These are phyloP conservation scores for Daldinia decipiens DNA, from an alignment of 495 filamentous ascomycete genomes.

Conservation along the genomic window DNA sequence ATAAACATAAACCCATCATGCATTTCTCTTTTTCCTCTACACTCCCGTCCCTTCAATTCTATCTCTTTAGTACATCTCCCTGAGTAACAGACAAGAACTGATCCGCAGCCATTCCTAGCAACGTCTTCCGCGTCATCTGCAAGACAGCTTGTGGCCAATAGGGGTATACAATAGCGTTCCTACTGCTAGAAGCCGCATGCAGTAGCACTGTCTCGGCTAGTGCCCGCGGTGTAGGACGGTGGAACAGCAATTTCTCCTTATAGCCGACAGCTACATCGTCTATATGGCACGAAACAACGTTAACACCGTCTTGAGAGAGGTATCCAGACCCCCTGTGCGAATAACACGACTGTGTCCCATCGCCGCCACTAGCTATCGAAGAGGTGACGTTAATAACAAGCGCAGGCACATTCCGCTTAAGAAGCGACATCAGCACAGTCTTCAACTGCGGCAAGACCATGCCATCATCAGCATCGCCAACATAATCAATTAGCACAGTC, in stretches of 20 bases:
- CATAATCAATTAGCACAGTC: constrained; percentile 43
- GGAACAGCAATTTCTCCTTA: constrained; percentile 20
- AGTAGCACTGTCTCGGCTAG: constrained; percentile 44
- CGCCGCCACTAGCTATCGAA: neutral
- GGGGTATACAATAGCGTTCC: constrained; percentile 35
- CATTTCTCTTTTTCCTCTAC: neutral
- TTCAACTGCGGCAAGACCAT: constrained; percentile 18
- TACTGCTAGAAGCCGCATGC: constrained; percentile 32
- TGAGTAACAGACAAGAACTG: neutral
- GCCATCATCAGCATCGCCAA: constrained; percentile 7
- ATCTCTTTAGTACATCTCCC: neutral
- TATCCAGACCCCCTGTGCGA: neutral
- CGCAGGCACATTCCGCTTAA: constrained; percentile 34
- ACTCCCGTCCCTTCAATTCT: neutral
- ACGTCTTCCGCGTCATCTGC: constrained; percentile 4
- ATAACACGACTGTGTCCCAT: neutral
- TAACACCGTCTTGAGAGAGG: constrained; percentile 33
- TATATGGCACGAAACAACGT: constrained; percentile 41
- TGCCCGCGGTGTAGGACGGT: constrained; percentile 37
- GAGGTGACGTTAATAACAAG: constrained; percentile 37
- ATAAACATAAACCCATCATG: neutral
- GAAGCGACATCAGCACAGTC: constrained; percentile 27
- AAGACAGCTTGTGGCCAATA: constrained; percentile 46
- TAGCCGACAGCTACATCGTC: constrained; percentile 17
- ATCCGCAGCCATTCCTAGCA: constrained; percentile 9